These are phyloP conservation scores for Colletotrichum acutatum DNA, from an alignment of 2,329 filamentous ascomycete genomes.

Conservation along the genomic window DNA sequence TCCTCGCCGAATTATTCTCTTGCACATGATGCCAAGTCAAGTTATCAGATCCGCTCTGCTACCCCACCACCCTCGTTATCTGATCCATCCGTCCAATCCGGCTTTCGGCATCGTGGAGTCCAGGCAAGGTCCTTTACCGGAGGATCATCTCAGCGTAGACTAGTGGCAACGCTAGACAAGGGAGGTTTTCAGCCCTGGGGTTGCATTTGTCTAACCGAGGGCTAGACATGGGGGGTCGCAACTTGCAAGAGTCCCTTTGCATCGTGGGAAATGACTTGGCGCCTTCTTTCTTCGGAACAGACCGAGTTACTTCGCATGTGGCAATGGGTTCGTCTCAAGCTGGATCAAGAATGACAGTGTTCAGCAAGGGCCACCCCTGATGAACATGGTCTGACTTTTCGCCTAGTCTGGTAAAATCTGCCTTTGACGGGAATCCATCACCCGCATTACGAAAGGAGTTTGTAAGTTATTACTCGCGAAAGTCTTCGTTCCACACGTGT, in stretches of 20 bases:
- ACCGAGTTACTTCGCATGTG: constrained; percentile 7
- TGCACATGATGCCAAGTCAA: constrained; percentile 5
- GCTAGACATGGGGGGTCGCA: neutral
- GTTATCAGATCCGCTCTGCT: constrained; percentile 26
- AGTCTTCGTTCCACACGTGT: neutral
- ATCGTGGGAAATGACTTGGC: constrained; percentile 19
- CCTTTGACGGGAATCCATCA: neutral
- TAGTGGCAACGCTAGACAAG: constrained; percentile 15
- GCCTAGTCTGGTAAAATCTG: neutral
- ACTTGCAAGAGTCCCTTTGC: constrained; percentile 10
- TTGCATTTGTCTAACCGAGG: constrained; percentile 24
- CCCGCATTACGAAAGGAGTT: neutral
- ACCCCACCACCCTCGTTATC: constrained; percentile 18
- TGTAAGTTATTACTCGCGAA: neutral
- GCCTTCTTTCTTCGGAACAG: constrained; percentile 6
- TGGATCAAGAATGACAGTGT: neutral
- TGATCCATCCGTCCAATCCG: constrained; percentile 20
- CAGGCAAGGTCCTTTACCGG: constrained; percentile 5
- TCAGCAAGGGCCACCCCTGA: neutral
- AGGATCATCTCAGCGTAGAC: constrained; percentile 5
- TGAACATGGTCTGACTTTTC: neutral
- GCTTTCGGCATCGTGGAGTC: neutral
- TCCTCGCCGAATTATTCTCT: neutral
- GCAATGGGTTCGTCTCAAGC: neutral
- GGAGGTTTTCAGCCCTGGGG: neutral